Percentiles rank a stretch among this genome's conserved stretches.
phyloP scores from a whole-genome alignment of 1,284 basidiomycete species.

The Quambalaria eucalypti region DNA sequence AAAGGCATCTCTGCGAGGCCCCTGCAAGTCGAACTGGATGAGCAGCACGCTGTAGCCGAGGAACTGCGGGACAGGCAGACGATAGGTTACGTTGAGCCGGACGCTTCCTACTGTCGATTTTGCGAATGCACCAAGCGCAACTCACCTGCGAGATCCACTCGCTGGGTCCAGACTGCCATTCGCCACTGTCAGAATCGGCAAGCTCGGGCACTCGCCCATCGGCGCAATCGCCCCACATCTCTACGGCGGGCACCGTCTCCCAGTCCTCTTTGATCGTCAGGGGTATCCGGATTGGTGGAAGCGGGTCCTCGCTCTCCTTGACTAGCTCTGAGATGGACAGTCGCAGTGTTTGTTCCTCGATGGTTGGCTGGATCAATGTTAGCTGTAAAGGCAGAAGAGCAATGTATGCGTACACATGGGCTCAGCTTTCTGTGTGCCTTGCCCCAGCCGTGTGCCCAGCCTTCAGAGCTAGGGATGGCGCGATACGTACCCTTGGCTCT shows the following conservation, averaged over 20 bases:
- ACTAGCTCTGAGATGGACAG: conserved; percentile 9
- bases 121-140: no score
- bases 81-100: conserved; percentile 8
- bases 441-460: no score
- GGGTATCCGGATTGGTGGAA: conserved; percentile 13
- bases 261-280: conserved; percentile 3
- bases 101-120: no score
- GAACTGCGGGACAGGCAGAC: conserved; percentile 29
- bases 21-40: conserved; percentile 27
- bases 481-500: conserved; percentile 21
- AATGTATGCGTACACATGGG: neutral
- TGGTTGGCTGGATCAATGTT: neutral
- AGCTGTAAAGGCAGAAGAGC: neutral
- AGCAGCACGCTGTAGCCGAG: conserved; percentile 25
- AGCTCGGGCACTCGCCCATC: conserved; percentile 17
- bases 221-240: conserved; percentile 30
- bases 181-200: neutral
- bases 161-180: no score
- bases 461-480: no score
- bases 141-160: no score
- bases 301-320: neutral
- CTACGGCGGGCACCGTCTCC: conserved; percentile 9
- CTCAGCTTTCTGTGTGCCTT: conserved; percentile 8
- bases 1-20: conserved; percentile 11
- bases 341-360: conserved; percentile 5